phyloP scores from a whole-genome alignment of 192 early-diverging fungal species.

The Cladochytrium replicatum region DNA sequence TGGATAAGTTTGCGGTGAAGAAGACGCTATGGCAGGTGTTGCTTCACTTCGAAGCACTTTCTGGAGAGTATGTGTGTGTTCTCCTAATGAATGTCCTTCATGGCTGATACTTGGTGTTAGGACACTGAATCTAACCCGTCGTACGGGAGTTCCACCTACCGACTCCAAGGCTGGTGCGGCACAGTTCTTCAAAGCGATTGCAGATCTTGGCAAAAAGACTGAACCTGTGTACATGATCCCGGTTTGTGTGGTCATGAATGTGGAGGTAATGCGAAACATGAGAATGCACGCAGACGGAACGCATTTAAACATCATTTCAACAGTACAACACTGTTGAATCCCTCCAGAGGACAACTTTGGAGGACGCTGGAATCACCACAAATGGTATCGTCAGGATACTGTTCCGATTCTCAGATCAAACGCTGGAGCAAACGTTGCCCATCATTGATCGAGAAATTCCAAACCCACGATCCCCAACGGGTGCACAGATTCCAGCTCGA shows the following conservation, averaged over 20 bases:
- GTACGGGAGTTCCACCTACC: slow-evolving; percentile 26
- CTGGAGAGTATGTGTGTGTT: slow-evolving; percentile 25
- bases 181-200: too few relatives aligned
- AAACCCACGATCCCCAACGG: too few relatives aligned
- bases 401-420: slow-evolving; percentile 41
- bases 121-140: slow-evolving; percentile 42
- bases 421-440: slow-evolving; percentile 41
- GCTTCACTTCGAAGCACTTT: slow-evolving; percentile 38
- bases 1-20: slow-evolving; percentile 45
- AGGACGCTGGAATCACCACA: slow-evolving; percentile 59
- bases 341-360: slow-evolving; percentile 59
- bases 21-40: slow-evolving; percentile 66
- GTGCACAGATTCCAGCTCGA: too few relatives aligned
- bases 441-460: too few relatives aligned
- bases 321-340: slow-evolving; percentile 47
- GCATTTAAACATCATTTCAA: not conserved
- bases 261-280: too few relatives aligned
- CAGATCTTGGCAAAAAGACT: too few relatives aligned
- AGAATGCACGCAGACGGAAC: too few relatives aligned
- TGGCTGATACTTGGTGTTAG: too few relatives aligned
- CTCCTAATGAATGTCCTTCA: not conserved
- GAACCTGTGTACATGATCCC: slow-evolving; percentile 50
- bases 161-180: too few relatives aligned
- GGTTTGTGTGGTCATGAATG: slow-evolving; percentile 50
- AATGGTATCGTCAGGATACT: slow-evolving; percentile 61